phyloP scores from a whole-genome alignment of 1,284 basidiomycete species.

The Ustilago cynodontis region DNA sequence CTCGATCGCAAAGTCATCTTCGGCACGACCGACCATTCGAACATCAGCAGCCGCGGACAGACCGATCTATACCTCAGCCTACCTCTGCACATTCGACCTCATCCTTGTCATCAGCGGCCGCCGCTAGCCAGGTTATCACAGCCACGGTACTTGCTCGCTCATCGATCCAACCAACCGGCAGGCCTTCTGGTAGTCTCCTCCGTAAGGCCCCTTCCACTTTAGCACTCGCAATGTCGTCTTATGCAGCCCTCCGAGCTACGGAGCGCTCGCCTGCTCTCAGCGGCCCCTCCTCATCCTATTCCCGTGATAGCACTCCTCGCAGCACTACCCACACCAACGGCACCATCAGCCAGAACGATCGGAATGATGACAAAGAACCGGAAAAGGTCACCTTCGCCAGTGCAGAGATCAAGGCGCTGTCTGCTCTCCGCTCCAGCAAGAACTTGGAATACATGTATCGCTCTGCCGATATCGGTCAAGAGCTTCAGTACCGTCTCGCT shows the following conservation, averaged over 20 bases:
- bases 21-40: no score
- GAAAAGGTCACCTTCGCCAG: slow-evolving; percentile 34
- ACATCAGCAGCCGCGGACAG: no score
- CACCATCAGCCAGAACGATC: background rate
- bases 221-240: background rate
- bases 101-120: no score
- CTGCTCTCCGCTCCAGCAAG: slow-evolving; percentile 19
- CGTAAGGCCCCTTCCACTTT: background rate
- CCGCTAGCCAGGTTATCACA: background rate
- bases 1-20: no score
- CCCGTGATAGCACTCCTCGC: background rate
- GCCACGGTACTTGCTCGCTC: background rate
- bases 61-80: no score
- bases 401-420: slow-evolving; percentile 38
- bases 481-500: slow-evolving; percentile 21
- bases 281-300: background rate
- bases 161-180: background rate
- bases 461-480: slow-evolving; percentile 35
- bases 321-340: background rate
- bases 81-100: no score
- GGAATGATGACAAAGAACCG: background rate
- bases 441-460: slow-evolving; percentile 8
- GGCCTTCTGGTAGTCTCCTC: background rate
- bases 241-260: background rate
- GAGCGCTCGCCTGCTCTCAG: background rate